These are phyloP conservation scores for Talaromyces sp. DNA, from an alignment of 2,329 filamentous ascomycete species.

Conservation along the genomic window DNA sequence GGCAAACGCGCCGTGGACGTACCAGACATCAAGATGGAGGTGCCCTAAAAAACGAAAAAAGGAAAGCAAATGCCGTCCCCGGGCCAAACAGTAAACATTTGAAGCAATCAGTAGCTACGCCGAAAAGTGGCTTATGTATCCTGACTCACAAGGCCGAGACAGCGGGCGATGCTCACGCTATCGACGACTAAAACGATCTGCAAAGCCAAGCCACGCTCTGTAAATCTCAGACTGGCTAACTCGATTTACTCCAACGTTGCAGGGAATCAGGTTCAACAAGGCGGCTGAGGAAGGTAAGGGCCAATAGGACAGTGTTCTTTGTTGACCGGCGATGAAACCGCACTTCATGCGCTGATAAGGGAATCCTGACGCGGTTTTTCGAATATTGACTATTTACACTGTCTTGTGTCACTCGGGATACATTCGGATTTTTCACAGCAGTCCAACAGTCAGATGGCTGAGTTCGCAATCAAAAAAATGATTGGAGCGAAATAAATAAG, in stretches of 20 bases:
- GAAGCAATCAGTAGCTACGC: too few species aligned
- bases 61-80: too few species aligned
- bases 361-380: not conserved
- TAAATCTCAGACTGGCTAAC: not conserved
- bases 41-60: not conserved
- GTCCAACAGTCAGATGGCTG: not conserved
- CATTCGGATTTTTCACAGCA: not conserved
- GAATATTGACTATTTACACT: not conserved
- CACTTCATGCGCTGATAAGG: not conserved
- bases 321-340: not conserved
- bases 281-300: not conserved
- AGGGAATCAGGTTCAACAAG: not conserved
- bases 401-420: not conserved
- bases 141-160: not conserved
- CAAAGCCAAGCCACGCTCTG: slow-evolving; percentile 1
- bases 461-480: not conserved
- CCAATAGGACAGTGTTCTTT: not conserved
- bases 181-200: not conserved
- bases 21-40: too few species aligned
- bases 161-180: not conserved
- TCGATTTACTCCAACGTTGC: not conserved
- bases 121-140: not conserved
- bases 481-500: not conserved
- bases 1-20: too few species aligned
- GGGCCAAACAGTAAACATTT: too few species aligned